Evolutionary conservation across 2,329 filamentous ascomycete genomes (phyloP), one percentile per base, ranked within the genome.

Genomic region (Apiospora aurea): DNA sequence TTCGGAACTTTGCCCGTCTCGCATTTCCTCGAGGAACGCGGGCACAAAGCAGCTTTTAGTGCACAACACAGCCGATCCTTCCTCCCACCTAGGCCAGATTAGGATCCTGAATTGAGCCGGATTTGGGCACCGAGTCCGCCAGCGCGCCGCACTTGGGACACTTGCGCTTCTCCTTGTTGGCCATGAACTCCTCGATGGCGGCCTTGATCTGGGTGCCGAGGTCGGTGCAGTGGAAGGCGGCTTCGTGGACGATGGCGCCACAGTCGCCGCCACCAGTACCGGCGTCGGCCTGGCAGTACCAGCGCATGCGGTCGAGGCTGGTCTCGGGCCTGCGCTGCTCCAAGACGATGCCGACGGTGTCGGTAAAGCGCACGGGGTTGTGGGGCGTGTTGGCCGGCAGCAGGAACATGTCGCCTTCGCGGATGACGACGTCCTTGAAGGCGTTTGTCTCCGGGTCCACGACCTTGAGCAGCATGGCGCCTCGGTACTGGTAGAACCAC

Each of bases 401-500:
- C 5, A 98, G 87, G 82, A 97, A 98, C 89, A 98, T 93, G 76
- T 96, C 95, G 75, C 96, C 96, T 84, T 98, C 94, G 78, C 92
- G 89, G 84, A 98, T 97, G 79, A 95, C 87, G 75, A 98, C 90
- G 83, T 98, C 96, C 75, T 91, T 89, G 83, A 97, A 97, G 67
- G 84, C 73, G 81, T 87, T 81, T 72, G 87, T 82, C 57, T 64
- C 57, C 57, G 57, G 57, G 79, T 98, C 94, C 75, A 98, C 93
- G 21, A 96, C 93, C 81, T 97, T 97, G 77, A 99, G 92, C 72
- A 96, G 87, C 96, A 98, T 98, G 76, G 92, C 91, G 76, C 96
- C 96, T 78, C 92, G 91, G 88, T 97, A 91, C 83, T 98, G 96
- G 88, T 96, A 98, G 90, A 98, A 99, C 92, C 95, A 98, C 83